Percentiles rank a stretch among this genome's conserved stretches.
Evolutionary conservation across 768 basidiomycete genomes (phyloP).

Genomic region (Wakefieldia striispora): DNA sequence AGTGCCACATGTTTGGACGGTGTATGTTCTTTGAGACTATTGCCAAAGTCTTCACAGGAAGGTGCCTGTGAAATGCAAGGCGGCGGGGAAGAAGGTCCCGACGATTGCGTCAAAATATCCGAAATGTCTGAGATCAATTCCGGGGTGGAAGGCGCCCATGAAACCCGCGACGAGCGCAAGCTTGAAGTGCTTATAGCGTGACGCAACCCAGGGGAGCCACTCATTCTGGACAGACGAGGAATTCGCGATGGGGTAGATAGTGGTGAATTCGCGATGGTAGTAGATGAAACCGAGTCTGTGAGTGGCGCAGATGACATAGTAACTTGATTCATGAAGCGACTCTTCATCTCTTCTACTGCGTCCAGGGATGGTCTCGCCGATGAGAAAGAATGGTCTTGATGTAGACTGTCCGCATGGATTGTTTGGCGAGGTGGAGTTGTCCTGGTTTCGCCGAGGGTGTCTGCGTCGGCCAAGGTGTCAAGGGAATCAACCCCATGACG

Average conservation of each 20-base stretch:
- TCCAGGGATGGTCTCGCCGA: conserved; percentile 39
- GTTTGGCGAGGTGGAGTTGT: conserved; percentile 8
- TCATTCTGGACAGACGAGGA: conserved; percentile 24
- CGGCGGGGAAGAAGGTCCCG: conserved; percentile 53
- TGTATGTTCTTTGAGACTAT: conserved; percentile 6
- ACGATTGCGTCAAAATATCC: conserved; percentile 54
- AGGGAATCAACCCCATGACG: conserved; percentile 1
- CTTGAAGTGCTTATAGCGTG: conserved; percentile 29
- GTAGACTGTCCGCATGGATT: conserved; percentile 9
- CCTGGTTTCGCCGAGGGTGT: conserved; percentile 11
- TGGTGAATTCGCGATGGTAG: conserved; percentile 3
- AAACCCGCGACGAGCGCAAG: conserved; percentile 24
- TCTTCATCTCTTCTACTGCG: conserved; percentile 65
- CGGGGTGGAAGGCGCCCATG: conserved; percentile 50
- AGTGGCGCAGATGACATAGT: conserved; percentile 25
- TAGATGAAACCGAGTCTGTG: conserved; percentile 14
- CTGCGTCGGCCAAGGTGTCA: conserved; percentile 2
- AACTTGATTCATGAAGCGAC: conserved; percentile 43
- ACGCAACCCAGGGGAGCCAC: conserved; percentile 28
- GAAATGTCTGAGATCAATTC: conserved; percentile 61
- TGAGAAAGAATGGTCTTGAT: conserved; percentile 8
- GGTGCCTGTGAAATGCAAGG: conserved; percentile 33
- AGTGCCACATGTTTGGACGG: conserved; percentile 2
- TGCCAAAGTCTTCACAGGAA: conserved; percentile 10
- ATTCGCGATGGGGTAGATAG: conserved; percentile 25